Evolutionary conservation across 805 yeast species (phyloP), one percentile per base, ranked within the genome.

Genomic region (Nadsonia fulvescens): DNA sequence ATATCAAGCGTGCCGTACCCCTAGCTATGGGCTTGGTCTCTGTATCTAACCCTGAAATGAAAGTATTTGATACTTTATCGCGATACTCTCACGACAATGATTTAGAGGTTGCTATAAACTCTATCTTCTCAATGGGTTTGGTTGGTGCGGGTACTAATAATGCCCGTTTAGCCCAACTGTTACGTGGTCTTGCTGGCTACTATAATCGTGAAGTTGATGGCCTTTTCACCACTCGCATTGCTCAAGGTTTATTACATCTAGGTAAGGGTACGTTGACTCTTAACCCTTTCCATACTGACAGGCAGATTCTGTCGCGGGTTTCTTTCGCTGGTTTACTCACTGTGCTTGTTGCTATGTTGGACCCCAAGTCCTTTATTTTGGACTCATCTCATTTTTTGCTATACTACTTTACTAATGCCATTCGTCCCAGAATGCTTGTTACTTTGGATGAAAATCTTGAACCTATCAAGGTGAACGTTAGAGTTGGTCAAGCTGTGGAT

Each of bases 61-160:
- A 82, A 53, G 93, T 86, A 9, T 89, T 81, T 46, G 99, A 89
- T 49, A 83, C 96, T 0, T 61, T 89, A 37, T 83, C 96, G 4
- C 69, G 98, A 48, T 82, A 79, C 54, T 81, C 96, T 6, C 99
- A 89, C 53, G 99, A 89, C 45, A 72, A 79, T 30, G 95, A 89
- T 49, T 56, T 78, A 39, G 92, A 79, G 44, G 94, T 89, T 29
- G 93, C 96, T 5, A 73, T 74, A 48, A 89, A 83, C 47, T 82
- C 98, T 12, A 82, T 89, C 36, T 86, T 79, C 43, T 72, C 93
- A 22, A 83, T 89, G 96, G 99, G 99, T 29, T 56, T 89, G 35
- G 92, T 86, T 40, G 98, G 98, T 47, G 89, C 96, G 12, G 99
- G 99, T 54, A 89, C 98, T 15, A 86, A 89, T 54, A 89, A 89